phyloP scores from a whole-genome alignment of 129 eudicot genomes.

The Daucus carota region DH1_v3.0 NC_030384.2:42966501-42967000 shows the following conservation, averaged over 20 bases:
- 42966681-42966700: slow-evolving; percentile 87
- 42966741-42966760: slow-evolving; percentile 72
- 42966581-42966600: slow-evolving; percentile 60
- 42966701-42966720: slow-evolving; percentile 85
- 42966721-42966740: slow-evolving; percentile 93
- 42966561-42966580: not conserved
- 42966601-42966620: slow-evolving; percentile 93
- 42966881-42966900: not conserved
- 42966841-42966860: not conserved
- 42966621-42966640: slow-evolving; percentile 93
- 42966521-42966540: not conserved
- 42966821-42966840: not conserved
- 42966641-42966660: slow-evolving; percentile 98
- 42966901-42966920: not conserved
- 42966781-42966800: not conserved
- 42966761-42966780: not conserved
- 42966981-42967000: slow-evolving; percentile 88
- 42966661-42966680: slow-evolving; percentile 99
- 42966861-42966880: too few species aligned
- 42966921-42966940: not conserved
- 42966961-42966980: slow-evolving; percentile 88
- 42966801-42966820: not conserved
- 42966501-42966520: slow-evolving; percentile 8
- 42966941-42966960: slow-evolving; percentile 99
- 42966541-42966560: not conserved